Conservation (phyloP, 2,329 filamentous ascomycete species). For the Penicillium sp. region DNA sequence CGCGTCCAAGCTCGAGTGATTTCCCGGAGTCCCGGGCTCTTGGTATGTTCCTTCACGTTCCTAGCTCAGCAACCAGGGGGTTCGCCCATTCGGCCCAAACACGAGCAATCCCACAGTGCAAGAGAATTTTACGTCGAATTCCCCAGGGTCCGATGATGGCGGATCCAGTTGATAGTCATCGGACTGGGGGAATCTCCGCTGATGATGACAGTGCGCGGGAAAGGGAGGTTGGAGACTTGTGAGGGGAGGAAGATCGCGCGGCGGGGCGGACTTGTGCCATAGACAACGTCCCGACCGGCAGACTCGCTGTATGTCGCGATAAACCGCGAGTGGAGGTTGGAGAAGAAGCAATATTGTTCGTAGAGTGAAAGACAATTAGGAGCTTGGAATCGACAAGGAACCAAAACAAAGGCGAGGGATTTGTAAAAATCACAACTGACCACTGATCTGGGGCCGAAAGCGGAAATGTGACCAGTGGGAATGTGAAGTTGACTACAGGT, state of each 20-base stretch:
- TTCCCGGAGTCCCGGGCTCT: slow-evolving; percentile 18
- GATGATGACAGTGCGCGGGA: slow-evolving; percentile 25
- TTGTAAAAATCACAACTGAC: neutral
- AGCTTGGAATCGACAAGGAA: neutral
- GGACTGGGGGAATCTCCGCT: slow-evolving; percentile 28
- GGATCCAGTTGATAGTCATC: slow-evolving; percentile 26
- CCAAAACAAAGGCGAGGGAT: neutral
- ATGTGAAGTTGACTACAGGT: slow-evolving; percentile 12
- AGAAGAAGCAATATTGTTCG: neutral
- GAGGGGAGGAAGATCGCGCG: slow-evolving; percentile 13
- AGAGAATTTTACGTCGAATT: neutral
- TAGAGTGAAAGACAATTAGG: neutral
- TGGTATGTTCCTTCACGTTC: slow-evolving; percentile 21
- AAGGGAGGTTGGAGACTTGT: slow-evolving; percentile 23
- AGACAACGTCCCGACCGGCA: neutral
- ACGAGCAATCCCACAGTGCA: neutral
- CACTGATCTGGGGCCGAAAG: slow-evolving; percentile 10
- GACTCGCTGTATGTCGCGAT: neutral
- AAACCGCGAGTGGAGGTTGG: neutral
- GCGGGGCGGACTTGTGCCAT: slow-evolving; percentile 1
- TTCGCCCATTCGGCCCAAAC: slow-evolving; percentile 25
- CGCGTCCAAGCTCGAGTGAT: slow-evolving; percentile 12
- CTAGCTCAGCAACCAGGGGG: slow-evolving; percentile 14
- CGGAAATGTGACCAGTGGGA: slow-evolving; percentile 14
- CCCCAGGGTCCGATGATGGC: slow-evolving; percentile 15